Evolutionary conservation across 2,329 filamentous ascomycete genomes (phyloP).

Genomic region (Aspergillus luchuensis): DNA sequence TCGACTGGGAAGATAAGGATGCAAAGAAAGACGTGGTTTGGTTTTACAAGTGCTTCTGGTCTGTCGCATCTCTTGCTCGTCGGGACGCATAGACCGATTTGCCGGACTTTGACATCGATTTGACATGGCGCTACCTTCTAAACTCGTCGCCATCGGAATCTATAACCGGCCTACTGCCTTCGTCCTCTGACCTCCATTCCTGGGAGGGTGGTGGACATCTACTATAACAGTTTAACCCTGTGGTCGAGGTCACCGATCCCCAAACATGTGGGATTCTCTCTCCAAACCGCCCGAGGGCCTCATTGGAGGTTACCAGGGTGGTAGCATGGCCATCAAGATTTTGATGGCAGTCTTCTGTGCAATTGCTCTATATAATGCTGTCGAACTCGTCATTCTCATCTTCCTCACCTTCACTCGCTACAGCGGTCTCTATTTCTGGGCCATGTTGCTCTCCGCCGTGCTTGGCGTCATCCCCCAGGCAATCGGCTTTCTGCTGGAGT

Average conservation of each 20-base stretch:
- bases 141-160: not conserved
- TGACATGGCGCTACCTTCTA: not conserved
- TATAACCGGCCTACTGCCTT: not conserved
- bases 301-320: constrained; percentile 30
- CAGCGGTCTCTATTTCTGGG: constrained; percentile 46
- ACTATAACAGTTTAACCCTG: not conserved
- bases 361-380: constrained; percentile 53
- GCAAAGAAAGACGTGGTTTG: not conserved
- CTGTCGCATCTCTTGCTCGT: not conserved
- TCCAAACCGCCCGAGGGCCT: constrained; percentile 32
- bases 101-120: not conserved
- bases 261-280: constrained; percentile 19
- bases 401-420: constrained; percentile 42
- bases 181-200: too few species aligned
- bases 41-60: not conserved
- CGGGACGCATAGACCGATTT: not conserved
- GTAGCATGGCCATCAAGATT: constrained; percentile 27
- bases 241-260: not conserved
- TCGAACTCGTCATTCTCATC: constrained; percentile 43
- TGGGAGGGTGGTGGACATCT: not conserved
- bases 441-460: constrained; percentile 39
- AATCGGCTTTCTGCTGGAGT: constrained; percentile 44
- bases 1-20: constrained; percentile 1
- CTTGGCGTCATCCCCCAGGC: constrained; percentile 41
- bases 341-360: constrained; percentile 37